These are phyloP conservation scores for Fusarium odoratissimum DNA, from an alignment of 2,329 filamentous ascomycete species.

Conservation along the genomic window DNA sequence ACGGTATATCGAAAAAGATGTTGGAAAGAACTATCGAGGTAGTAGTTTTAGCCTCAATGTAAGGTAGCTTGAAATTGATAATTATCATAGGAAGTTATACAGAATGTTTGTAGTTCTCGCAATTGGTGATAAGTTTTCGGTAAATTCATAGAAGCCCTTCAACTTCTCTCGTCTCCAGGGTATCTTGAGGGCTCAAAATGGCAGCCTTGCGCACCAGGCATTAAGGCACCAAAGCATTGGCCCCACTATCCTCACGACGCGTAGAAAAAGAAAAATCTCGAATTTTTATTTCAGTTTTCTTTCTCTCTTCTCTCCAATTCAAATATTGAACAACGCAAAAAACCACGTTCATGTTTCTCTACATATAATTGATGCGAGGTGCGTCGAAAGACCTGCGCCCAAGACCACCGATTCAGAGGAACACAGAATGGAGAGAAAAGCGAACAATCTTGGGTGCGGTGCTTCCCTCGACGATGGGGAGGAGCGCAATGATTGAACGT, in stretches of 20 bases:
- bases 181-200: neutral
- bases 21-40: neutral
- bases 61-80: neutral
- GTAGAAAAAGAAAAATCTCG: slow-evolving; percentile 34
- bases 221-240: slow-evolving; percentile 14
- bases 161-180: neutral
- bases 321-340: slow-evolving; percentile 62
- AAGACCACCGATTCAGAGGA: slow-evolving; percentile 61
- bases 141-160: neutral
- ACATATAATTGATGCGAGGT: slow-evolving; percentile 59
- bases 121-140: too few species aligned
- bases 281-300: slow-evolving; percentile 26
- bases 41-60: neutral
- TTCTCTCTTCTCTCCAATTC: slow-evolving; percentile 44
- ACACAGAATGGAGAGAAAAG: slow-evolving; percentile 65
- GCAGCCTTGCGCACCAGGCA: slow-evolving; percentile 35
- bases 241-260: slow-evolving; percentile 35
- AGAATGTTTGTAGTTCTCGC: too few species aligned
- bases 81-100: neutral
- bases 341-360: slow-evolving; percentile 57
- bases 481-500: slow-evolving; percentile 71
- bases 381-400: slow-evolving; percentile 54
- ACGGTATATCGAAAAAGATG: neutral
- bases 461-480: slow-evolving; percentile 63
- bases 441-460: slow-evolving; percentile 71